Percentiles rank a stretch among this genome's conserved stretches.
phyloP scores from a whole-genome alignment of 2,329 filamentous ascomycete genomes.

The Parastagonospora avenae region DNA sequence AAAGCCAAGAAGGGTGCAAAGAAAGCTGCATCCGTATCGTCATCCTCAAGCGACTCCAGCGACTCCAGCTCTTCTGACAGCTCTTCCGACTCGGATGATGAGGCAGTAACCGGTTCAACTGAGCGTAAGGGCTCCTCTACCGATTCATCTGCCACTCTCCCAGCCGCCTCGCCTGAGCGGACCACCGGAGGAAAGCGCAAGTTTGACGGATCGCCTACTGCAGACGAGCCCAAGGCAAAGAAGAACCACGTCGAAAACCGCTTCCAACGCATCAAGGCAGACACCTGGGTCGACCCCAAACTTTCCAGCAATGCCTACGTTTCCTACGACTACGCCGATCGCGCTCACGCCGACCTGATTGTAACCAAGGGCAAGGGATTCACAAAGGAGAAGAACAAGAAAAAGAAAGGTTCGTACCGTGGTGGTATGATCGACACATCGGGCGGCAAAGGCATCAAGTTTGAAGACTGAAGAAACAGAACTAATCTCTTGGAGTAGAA shows the following conservation, averaged over 20 bases:
- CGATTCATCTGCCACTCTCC: constrained; percentile 46
- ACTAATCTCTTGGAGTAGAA: background rate
- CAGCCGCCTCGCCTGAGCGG: constrained; percentile 33
- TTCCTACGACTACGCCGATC: constrained; percentile 84
- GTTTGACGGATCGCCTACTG: constrained; percentile 39
- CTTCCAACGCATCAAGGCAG: constrained; percentile 77
- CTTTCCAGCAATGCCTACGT: constrained; percentile 82
- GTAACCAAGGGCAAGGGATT: constrained; percentile 95
- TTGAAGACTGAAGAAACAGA: constrained; percentile 69
- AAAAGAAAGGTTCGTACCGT: constrained; percentile 78
- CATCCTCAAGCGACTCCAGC: constrained; percentile 28
- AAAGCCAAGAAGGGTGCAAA: constrained; percentile 18
- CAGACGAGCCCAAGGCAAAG: constrained; percentile 39
- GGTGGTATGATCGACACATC: constrained; percentile 86
- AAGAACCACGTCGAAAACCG: constrained; percentile 54
- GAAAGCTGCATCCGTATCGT: constrained; percentile 13
- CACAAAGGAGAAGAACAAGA: constrained; percentile 99
- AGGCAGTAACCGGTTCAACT: constrained; percentile 27
- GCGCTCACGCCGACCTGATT: constrained; percentile 84
- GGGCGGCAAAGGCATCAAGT: constrained; percentile 87
- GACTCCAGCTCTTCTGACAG: constrained; percentile 24
- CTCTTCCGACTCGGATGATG: constrained; percentile 24
- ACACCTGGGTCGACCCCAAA: constrained; percentile 69
- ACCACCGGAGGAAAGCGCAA: constrained; percentile 51
- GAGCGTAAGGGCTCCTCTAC: constrained; percentile 53